Evolutionary conservation across 2,329 filamentous ascomycete species (phyloP).

Genomic region (Fusarium sp.): DNA sequence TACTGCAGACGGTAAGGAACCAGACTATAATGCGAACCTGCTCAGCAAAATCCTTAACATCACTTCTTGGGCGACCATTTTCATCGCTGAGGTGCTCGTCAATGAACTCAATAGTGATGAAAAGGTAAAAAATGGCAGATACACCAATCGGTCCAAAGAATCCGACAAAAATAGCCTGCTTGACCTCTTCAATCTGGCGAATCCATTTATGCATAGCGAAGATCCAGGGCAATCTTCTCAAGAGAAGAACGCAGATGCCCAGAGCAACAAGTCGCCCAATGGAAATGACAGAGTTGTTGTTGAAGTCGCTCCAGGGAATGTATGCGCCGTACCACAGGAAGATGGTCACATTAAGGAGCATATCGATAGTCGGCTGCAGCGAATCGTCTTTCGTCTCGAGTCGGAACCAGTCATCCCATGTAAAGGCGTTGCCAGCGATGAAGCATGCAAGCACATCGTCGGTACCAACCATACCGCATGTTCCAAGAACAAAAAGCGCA

Average conservation of each 20-base stretch:
- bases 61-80: conserved; percentile 57
- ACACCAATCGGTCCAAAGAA: conserved; percentile 96
- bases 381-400: conserved; percentile 90
- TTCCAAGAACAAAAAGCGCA: conserved; percentile 87
- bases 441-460: conserved; percentile 95
- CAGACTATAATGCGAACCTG: conserved; percentile 80
- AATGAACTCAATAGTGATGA: conserved; percentile 82
- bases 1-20: conserved; percentile 86
- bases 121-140: conserved; percentile 90
- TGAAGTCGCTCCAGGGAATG: conserved; percentile 82
- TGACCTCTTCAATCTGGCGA: conserved; percentile 78
- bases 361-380: conserved; percentile 93
- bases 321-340: conserved; percentile 94
- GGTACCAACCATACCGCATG: conserved; percentile 86
- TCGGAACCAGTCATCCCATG: conserved; percentile 95
- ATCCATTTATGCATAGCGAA: conserved; percentile 80
- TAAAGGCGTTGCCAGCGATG: conserved; percentile 90
- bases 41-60: conserved; percentile 70
- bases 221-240: conserved; percentile 83
- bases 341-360: conserved; percentile 88
- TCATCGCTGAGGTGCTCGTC: conserved; percentile 61
- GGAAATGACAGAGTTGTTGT: conserved; percentile 74
- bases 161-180: conserved; percentile 86
- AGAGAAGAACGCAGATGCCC: conserved; percentile 79
- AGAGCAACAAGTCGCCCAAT: conserved; percentile 79